Percentiles rank a stretch among this genome's conserved stretches.
phyloP scores from a whole-genome alignment of 176 grass and related monocot species.

The Avena eriantha region DNA sequence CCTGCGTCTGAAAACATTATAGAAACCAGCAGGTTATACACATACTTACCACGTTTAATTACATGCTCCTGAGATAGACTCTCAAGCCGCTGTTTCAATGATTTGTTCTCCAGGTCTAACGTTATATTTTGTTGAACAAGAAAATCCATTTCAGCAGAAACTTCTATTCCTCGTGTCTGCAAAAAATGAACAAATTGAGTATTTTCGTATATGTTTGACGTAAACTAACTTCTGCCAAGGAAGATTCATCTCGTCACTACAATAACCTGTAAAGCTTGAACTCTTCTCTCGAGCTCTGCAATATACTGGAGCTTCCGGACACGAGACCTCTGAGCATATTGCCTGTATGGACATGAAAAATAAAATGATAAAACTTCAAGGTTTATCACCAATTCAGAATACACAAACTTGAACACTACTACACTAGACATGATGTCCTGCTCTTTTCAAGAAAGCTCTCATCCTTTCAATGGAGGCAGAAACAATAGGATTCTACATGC shows the following conservation, averaged over 20 bases:
- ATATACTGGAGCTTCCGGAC: conserved; percentile 94
- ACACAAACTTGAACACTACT: conserved; percentile 10
- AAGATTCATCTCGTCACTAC: not conserved
- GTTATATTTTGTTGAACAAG: conserved; percentile 80
- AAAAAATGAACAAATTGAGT: conserved; percentile 22
- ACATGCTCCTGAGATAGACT: too few relatives aligned
- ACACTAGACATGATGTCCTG: not conserved
- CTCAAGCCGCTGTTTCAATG: too few relatives aligned
- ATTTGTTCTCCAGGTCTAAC: too few relatives aligned
- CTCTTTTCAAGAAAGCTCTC: too few relatives aligned
- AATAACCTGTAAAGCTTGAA: conserved; percentile 76
- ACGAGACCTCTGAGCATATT: conserved; percentile 88
- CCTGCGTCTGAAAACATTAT: too few relatives aligned
- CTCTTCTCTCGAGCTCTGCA: conserved; percentile 89
- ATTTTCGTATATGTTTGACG: not conserved
- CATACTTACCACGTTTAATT: too few relatives aligned
- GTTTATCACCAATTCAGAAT: conserved; percentile 7
- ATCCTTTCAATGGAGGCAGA: not conserved
- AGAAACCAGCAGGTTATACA: too few relatives aligned
- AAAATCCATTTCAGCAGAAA: conserved; percentile 90
- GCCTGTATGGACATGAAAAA: conserved; percentile 51
- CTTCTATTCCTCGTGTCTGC: conserved; percentile 71
- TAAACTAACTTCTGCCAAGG: conserved; percentile 5
- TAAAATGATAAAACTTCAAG: conserved; percentile 4
- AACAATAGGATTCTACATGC: conserved; percentile 10